A percentile compares a stretch with the other conserved stretches of the same genome.
Conservation (phyloP, 116 monocot species). For the Posidonia oceanica region DNA sequence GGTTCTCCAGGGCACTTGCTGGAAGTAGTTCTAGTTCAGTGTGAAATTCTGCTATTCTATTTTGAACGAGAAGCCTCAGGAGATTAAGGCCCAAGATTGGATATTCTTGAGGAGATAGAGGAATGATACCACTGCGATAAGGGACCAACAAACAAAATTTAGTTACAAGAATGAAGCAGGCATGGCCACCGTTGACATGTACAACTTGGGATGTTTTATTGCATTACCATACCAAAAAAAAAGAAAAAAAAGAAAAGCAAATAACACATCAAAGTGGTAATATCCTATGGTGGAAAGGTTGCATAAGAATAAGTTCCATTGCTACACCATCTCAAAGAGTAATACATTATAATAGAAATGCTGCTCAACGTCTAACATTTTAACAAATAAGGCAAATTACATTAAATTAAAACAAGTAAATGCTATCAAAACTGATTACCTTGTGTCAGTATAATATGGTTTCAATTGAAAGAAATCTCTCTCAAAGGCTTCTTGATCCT, state of each 20-base stretch:
- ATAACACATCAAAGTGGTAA: too few relatives aligned
- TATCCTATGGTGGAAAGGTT: too few relatives aligned
- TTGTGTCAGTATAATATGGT: conserved; percentile 88
- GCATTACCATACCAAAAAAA: too few relatives aligned
- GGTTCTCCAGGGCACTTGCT: conserved; percentile 65
- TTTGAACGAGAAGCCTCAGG: conserved; percentile 91
- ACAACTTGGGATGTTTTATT: too few relatives aligned
- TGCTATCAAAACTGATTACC: conserved; percentile 17
- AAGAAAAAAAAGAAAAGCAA: too few relatives aligned
- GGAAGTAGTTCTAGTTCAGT: conserved; percentile 90
- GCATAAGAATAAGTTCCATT: too few relatives aligned
- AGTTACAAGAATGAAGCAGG: too few relatives aligned
- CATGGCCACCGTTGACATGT: too few relatives aligned
- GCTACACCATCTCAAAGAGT: too few relatives aligned
- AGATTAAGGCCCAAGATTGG: conserved; percentile 94
- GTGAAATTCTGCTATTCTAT: conserved; percentile 96
- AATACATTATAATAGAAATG: too few relatives aligned
- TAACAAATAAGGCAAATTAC: not conserved
- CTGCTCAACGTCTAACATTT: not conserved
- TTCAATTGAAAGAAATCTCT: conserved; percentile 97
- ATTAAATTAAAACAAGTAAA: not conserved
- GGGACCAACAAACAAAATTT: too few relatives aligned
- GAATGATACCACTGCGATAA: conserved; percentile 54
- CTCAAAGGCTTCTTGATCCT: conserved; percentile 97
- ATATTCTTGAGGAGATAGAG: conserved; percentile 73